Evolutionary conservation across 1,284 basidiomycete species (phyloP), one percentile per base, ranked within the genome.

Genomic region (Inonotus hispidus): DNA sequence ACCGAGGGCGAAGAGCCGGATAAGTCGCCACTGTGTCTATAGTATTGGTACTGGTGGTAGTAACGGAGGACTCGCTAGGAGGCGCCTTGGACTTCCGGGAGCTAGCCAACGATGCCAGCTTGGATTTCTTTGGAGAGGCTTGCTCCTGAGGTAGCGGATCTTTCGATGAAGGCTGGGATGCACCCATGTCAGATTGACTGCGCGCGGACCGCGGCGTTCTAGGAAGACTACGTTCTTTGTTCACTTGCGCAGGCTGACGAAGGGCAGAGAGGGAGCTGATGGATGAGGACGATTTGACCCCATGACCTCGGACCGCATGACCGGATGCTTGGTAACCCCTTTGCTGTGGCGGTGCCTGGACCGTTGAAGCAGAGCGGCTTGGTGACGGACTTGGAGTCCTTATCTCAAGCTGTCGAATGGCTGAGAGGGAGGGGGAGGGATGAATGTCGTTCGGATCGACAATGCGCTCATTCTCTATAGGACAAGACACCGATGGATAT

Each of bases 361-460:
- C 23, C 38, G 56, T 62, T 16, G 56, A 59, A 55, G 35, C 56
- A 55, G 57, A 49, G 25, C n/a, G 25, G 19, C 47, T 47, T 14
- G 56, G 61, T 10, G 61, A 46, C 7, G 62, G 62, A 23, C 62
- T 63, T 11, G 62, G 62, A 11, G 77, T 65, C 86, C 81, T 57
- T 80, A 73, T 76, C 1, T 89, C 87, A 25, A 93, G 76, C 21
- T 82, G 77, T 56, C 87, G 83, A 19, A 93, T 73, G 1, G 93
- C 92, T 37, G 83, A 93, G n/a, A 71, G 78, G 59, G 82, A 84
- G 58, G 84, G 83, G 25, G 85, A 87, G 13, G 82, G 79, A 29
- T 82, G 81, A 61, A 87, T 86, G 8, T 73, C 71, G 66, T 87
- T 85, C 29, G 87, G 86, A 70, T 87, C 81, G 45, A 75, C 56